A percentile compares a stretch with the other conserved stretches of the same genome.
Evolutionary conservation across 148 eudicot species (phyloP).

Genomic region (Hydrangea macrophylla): DNA sequence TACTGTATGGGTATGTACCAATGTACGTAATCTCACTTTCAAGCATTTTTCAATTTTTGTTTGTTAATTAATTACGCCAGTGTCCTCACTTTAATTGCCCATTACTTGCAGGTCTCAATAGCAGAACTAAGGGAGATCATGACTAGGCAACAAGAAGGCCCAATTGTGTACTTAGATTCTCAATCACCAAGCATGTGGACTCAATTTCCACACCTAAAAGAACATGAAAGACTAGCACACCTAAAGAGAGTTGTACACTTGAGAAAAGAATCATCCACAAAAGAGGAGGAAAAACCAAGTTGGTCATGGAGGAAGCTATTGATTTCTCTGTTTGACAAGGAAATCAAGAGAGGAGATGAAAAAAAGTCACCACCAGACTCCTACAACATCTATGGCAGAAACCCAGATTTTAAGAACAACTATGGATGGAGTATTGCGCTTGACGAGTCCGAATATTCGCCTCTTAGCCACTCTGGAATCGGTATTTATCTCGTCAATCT

Average conservation of each 20-base stretch:
- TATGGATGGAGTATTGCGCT: constrained; percentile 76
- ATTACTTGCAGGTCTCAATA: constrained; percentile 56
- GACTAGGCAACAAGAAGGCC: constrained; percentile 52
- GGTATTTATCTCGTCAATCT: constrained; percentile 76
- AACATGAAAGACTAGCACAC: constrained; percentile 37
- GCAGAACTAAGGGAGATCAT: constrained; percentile 42
- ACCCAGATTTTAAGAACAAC: constrained; percentile 57
- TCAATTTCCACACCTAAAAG: constrained; percentile 39
- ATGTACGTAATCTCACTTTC: no score
- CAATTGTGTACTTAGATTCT: constrained; percentile 42
- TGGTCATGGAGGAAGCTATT: constrained; percentile 53
- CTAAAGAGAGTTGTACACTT: constrained; percentile 38
- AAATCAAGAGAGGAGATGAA: constrained; percentile 28
- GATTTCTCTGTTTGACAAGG: constrained; percentile 30
- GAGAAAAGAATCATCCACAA: constrained; percentile 10
- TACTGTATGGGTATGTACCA: no score
- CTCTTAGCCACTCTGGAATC: constrained; percentile 48
- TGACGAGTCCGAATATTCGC: constrained; percentile 50
- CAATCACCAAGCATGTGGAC: constrained; percentile 49
- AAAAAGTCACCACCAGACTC: constrained; percentile 38
- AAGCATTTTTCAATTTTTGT: no score
- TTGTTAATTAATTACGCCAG: no score
- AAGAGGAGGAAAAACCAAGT: constrained; percentile 23
- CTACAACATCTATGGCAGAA: constrained; percentile 53
- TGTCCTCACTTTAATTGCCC: no score